Percentiles rank a stretch among this genome's conserved stretches.
phyloP scores from a whole-genome alignment of 306 rosid genomes.

The Castanopsis chinensis region DNA sequence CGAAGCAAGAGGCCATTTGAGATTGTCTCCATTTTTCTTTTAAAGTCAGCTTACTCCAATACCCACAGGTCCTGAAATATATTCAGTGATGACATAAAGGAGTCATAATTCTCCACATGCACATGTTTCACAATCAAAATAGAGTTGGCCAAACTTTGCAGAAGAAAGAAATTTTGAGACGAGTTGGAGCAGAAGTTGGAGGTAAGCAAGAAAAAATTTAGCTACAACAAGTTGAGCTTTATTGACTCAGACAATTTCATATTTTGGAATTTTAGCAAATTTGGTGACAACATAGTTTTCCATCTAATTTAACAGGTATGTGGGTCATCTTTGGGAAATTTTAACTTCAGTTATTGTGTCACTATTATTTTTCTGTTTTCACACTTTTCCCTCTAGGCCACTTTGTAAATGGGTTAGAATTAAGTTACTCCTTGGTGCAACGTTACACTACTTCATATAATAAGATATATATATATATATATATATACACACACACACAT shows the following conservation, averaged over 20 bases:
- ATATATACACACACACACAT: no score
- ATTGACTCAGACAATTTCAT: background rate
- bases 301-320: background rate
- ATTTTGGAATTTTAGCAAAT: background rate
- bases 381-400: background rate
- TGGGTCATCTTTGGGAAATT: background rate
- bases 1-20: background rate
- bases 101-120: background rate
- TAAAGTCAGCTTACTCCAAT: no score
- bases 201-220: background rate
- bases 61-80: no score
- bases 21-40: no score
- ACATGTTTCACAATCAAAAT: background rate
- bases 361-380: no score
- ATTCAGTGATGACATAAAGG: background rate
- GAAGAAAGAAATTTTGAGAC: background rate
- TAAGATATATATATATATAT: no score
- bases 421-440: no score
- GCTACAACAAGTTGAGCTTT: background rate
- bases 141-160: background rate
- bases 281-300: background rate
- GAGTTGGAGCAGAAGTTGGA: background rate
- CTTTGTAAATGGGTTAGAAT: background rate
- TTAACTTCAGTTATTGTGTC: background rate
- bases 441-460: no score